These are phyloP conservation scores for Carex myosuroides DNA, from an alignment of 176 grass and related monocot genomes.

Conservation along the genomic window DNA sequence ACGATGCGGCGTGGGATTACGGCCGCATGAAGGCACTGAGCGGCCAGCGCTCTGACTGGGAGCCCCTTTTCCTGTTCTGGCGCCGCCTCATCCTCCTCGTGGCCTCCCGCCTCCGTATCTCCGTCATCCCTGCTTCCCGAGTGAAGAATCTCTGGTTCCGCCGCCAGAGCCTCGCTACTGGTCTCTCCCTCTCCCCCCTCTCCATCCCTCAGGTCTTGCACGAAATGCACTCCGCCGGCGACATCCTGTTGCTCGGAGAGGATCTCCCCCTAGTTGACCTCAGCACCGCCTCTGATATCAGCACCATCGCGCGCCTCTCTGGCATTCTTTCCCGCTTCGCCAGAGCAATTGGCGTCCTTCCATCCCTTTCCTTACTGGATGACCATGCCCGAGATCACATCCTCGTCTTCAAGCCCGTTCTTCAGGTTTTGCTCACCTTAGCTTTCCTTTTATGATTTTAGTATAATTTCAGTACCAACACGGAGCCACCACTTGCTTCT, in stretches of 20 bases:
- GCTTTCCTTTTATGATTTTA: not conserved
- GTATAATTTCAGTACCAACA: not conserved
- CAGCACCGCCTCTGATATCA: not conserved
- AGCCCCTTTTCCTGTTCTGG: slow-evolving; percentile 19
- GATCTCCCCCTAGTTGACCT: not conserved
- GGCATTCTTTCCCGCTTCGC: not conserved
- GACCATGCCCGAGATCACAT: not conserved
- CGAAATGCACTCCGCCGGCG: not conserved
- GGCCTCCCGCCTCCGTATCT: not conserved
- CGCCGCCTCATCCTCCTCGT: slow-evolving; percentile 1
- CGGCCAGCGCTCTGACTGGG: slow-evolving; percentile 21
- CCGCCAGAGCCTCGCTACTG: not conserved
- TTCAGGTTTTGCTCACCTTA: not conserved
- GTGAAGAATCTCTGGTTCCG: slow-evolving; percentile 1
- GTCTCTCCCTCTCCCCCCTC: not conserved
- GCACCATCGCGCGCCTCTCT: not conserved
- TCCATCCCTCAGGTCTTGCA: not conserved
- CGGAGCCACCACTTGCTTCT: not conserved
- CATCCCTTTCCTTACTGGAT: not conserved
- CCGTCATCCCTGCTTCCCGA: not conserved
- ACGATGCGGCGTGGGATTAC: not conserved
- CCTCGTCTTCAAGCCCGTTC: not conserved
- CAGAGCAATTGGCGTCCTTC: not conserved
- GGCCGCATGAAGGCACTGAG: slow-evolving; percentile 16
- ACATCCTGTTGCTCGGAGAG: not conserved